Base-by-base conservation (phyloP, 2,329 filamentous ascomycete genomes). In the Aspergillus oerlinghausenensis region DNA sequence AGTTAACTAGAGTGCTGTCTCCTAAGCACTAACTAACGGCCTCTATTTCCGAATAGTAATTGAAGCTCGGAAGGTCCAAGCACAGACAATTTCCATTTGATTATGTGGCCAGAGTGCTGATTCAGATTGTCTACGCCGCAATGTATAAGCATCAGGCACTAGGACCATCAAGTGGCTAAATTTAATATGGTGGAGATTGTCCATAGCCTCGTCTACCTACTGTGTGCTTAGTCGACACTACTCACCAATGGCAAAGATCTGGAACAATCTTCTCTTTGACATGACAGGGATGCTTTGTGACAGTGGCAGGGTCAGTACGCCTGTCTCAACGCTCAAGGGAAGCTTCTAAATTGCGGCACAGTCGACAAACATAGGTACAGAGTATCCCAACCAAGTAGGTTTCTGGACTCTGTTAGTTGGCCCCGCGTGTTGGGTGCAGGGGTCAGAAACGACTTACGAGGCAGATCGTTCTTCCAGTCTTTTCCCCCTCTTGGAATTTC, bases 401-500 rank as follows among this genome's bases (percentile, higher is more conserved):
- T 21, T 23, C 51, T 52, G 49, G 49, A 55, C 42, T 49, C 50
- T 49, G 54, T 43, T 49, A 51, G 57, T 49, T 38, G 49, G 55
- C 52, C 57, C 57, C 57, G 57, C 55, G 55, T 57, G 57, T 52
- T 59, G 51, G 40, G 57, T 49, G 51, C 57, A 53, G 55, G 49
- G 57, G 57, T 47, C 42, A 51, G n/a, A 45, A 51, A 21, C 21
- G 28, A 32, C 49, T 28, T 19, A 40, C 29, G 3, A 43, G n/a
- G n/a, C 19, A 43, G 17, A 32, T 32, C 4, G 29, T 14, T 32
- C 29, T 14, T 29, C 28, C 9, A 29, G 28, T 29, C 28, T 35
- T 14, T 5, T 35, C 2, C 5, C 8, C 4, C 32, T 14, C 32
- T 35, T 5, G 32, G 5, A 35, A 35, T 17, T 14, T 14, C 0